phyloP scores from a whole-genome alignment of 495 filamentous ascomycete species.

The Aspergillus hancockii region DNA sequence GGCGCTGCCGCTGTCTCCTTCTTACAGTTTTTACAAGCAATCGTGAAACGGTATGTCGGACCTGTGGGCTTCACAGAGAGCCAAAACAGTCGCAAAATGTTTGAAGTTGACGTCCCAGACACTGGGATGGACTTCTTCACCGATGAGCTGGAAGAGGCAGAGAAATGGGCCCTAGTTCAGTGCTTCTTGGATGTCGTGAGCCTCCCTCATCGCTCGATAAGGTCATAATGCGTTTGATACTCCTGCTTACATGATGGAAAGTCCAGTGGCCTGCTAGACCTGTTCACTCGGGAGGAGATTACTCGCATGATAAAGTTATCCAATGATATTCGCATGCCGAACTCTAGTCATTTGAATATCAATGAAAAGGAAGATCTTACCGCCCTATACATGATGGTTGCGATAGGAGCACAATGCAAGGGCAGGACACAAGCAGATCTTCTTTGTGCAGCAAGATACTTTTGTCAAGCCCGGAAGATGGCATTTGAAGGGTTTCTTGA shows the following conservation, averaged over 20 bases:
- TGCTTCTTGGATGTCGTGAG: slow-evolving; percentile 1
- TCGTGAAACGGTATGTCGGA: slow-evolving; percentile 44
- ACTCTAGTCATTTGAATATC: not conserved
- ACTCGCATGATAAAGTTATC: not conserved
- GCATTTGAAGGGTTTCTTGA: slow-evolving; percentile 42
- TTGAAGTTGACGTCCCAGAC: slow-evolving; percentile 40
- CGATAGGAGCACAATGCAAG: slow-evolving; percentile 42
- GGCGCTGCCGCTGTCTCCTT: slow-evolving; percentile 45
- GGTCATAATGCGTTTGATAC: not conserved
- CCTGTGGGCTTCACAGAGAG: slow-evolving; percentile 46
- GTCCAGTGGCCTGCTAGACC: not conserved
- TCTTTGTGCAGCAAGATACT: slow-evolving; percentile 3
- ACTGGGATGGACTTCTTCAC: slow-evolving; percentile 15
- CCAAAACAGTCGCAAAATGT: slow-evolving; percentile 42
- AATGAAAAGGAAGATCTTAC: not conserved
- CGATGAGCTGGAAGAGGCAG: not conserved
- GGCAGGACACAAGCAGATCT: not conserved
- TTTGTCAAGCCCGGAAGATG: not conserved
- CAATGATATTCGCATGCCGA: not conserved
- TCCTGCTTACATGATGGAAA: not conserved
- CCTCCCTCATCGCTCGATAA: not conserved
- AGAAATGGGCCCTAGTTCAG: not conserved
- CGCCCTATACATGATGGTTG: slow-evolving; percentile 34
- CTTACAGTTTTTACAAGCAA: slow-evolving; percentile 42
- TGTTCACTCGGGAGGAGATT: not conserved